Percentiles rank a stretch among this genome's conserved stretches.
Conservation (phyloP, 139 green algal genomes). For the Micromonas pusilla region DNA sequence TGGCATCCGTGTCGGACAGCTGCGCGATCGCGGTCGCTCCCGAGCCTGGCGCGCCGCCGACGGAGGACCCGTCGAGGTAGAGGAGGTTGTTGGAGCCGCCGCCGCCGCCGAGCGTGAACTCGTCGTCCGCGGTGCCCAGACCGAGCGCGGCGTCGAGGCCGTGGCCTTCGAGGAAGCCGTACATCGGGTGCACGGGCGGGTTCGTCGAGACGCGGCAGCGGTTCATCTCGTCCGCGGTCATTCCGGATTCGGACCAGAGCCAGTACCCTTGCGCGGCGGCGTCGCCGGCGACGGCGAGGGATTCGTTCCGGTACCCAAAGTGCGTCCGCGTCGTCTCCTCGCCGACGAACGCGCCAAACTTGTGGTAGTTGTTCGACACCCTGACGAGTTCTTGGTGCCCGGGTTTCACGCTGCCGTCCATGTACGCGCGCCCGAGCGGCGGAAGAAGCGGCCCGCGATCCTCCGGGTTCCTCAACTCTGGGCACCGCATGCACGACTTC, state of each 20-base stretch:
- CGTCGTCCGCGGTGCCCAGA: conserved; percentile 14
- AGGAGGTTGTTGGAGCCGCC: neutral
- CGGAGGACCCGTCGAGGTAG: neutral
- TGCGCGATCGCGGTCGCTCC: neutral
- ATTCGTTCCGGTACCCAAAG: conserved; percentile 3
- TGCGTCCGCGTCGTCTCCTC: conserved; percentile 11
- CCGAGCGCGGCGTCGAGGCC: neutral
- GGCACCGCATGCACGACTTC: neutral
- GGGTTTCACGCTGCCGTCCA: conserved; percentile 29
- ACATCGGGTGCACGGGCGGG: conserved; percentile 12
- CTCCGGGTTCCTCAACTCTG: neutral
- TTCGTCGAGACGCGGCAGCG: conserved; percentile 18
- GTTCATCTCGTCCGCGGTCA: neutral
- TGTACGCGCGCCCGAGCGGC: neutral
- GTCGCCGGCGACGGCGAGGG: neutral
- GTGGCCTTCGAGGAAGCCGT: conserved; percentile 6
- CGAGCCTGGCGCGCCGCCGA: neutral
- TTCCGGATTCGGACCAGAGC: conserved; percentile 16
- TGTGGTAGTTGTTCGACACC: conserved; percentile 30
- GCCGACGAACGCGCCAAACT: neutral
- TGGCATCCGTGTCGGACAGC: neutral
- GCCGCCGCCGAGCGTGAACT: neutral
- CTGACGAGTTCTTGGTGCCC: conserved; percentile 22
- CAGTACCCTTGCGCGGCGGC: conserved; percentile 15
- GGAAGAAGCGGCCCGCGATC: conserved; percentile 19